These are phyloP conservation scores for Ceratocystis papillata DNA, from an alignment of 2,329 filamentous ascomycete genomes.

Conservation along the genomic window DNA sequence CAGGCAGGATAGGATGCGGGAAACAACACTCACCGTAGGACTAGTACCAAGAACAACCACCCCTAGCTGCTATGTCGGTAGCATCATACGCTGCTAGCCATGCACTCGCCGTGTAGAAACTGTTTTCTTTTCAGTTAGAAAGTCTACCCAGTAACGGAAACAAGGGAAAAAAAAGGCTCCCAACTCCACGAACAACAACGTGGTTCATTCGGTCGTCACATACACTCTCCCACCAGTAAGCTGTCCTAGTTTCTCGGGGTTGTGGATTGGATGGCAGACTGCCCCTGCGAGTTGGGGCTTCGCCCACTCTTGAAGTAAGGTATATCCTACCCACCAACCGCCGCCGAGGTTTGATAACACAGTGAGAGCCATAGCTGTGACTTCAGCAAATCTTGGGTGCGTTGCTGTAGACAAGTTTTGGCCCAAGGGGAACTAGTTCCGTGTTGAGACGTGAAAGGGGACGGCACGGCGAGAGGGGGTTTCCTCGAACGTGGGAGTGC, in stretches of 20 bases:
- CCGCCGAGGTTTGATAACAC: slow-evolving; percentile 48
- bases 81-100: slow-evolving; percentile 69
- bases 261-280: slow-evolving; percentile 47
- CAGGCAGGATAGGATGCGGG: too few relatives aligned
- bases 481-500: too few relatives aligned
- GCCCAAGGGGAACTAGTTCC: too few relatives aligned
- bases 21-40: slow-evolving; percentile 46
- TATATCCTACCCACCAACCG: slow-evolving; percentile 51
- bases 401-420: too few relatives aligned
- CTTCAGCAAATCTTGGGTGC: slow-evolving; percentile 31
- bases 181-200: not conserved
- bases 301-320: slow-evolving; percentile 48
- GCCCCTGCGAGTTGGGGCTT: slow-evolving; percentile 56
- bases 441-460: too few relatives aligned
- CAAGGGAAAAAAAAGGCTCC: too few relatives aligned
- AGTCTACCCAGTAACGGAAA: not conserved
- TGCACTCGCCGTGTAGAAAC: slow-evolving; percentile 46
- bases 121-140: not conserved
- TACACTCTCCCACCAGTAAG: slow-evolving; percentile 10
- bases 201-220: not conserved
- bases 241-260: slow-evolving; percentile 33
- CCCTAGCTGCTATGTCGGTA: slow-evolving; percentile 49
- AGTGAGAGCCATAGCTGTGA: slow-evolving; percentile 43
- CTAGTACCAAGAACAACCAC: slow-evolving; percentile 60
- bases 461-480: too few relatives aligned